Base-by-base conservation (phyloP, 768 basidiomycete species). In the Grammothele lineata region DNA sequence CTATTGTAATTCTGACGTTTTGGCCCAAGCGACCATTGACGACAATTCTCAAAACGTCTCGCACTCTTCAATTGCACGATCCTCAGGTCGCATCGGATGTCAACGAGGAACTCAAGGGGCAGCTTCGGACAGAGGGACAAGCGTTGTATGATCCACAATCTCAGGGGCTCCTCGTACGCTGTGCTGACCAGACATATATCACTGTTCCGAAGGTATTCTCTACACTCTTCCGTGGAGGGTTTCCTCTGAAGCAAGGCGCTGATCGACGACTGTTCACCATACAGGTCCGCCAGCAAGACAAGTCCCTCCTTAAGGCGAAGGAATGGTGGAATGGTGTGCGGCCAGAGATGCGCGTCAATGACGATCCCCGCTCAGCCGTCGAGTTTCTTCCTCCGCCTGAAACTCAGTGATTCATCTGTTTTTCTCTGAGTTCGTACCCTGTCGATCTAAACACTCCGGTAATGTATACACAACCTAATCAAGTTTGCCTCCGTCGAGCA, bases 251-350 rank as follows among this genome's bases (percentile, higher is more conserved):
- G 7, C 27, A 14, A 36, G 35, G 8, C 35, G n/a, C 35, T 9
- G 8, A 8, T 17, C 8, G 18, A 36, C 18, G 35, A 14, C 9
- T 36, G 7, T n/a, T 8, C 15, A 36, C 18, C 35, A 32, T 32
- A 8, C 30, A 61, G 50, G 66, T 92, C 15, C 81, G 85, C 57
- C 78, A 80, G 49, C 80, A 84, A 53, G 78, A 79, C 44, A 76
- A 76, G 53, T 65, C 70, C 21, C 62, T 76, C 55, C 51, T 88
- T 49, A 59, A 58, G 12, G 83, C 81, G 3, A 75, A 68, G 49
- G 82, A 83, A 41, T 92, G 87, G 83, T 91, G 87, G 87, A 89
- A 87, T 60, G 89, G 90, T 2, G 66, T 80, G 12, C 58, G 55
- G 18, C 59, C 63, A 1, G 61, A 59, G 25, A 54, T 58, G 59